These are phyloP conservation scores for Rhododendron ferrugineum DNA, from an alignment of 148 eudicot species.

Conservation along the genomic window DNA sequence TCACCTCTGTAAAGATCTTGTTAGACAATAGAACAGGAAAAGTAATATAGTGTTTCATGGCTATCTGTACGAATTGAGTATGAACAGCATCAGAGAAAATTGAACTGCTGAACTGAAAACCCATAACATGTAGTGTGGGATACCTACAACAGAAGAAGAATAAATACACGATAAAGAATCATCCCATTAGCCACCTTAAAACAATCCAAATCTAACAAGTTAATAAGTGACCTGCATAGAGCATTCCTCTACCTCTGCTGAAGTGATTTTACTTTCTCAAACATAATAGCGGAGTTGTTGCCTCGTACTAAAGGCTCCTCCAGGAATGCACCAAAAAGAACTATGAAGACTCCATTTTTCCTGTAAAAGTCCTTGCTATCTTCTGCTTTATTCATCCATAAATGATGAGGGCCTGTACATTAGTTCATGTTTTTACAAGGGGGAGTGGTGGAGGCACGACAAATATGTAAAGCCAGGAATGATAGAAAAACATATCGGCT, in stretches of 20 bases:
- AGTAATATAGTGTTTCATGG: conserved; percentile 58
- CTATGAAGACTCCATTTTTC: conserved; percentile 45
- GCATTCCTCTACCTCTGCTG: conserved; percentile 69
- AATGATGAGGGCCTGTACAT: conserved; percentile 61
- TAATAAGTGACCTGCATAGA: conserved; percentile 13
- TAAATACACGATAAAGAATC: neutral
- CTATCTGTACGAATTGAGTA: conserved; percentile 26
- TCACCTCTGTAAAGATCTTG: conserved; percentile 63
- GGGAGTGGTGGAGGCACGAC: neutral
- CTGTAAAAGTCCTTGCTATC: conserved; percentile 24
- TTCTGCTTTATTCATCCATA: conserved; percentile 61
- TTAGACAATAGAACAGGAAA: conserved; percentile 69
- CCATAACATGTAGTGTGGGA: conserved; percentile 61
- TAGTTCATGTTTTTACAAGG: conserved; percentile 14
- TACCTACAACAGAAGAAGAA: conserved; percentile 40
- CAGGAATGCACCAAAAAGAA: conserved; percentile 51
- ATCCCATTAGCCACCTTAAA: neutral
- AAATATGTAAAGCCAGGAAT: neutral
- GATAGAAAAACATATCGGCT: neutral
- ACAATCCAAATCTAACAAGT: conserved; percentile 7
- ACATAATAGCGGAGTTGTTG: conserved; percentile 24
- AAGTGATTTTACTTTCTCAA: conserved; percentile 66
- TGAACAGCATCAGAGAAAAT: conserved; percentile 25
- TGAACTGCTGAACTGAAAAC: conserved; percentile 49
- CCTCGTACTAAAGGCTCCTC: conserved; percentile 29